Percentiles rank a stretch among this genome's conserved stretches.
phyloP scores from a whole-genome alignment of 352 stramenopile species.

The Pythium inflatum region DNA sequence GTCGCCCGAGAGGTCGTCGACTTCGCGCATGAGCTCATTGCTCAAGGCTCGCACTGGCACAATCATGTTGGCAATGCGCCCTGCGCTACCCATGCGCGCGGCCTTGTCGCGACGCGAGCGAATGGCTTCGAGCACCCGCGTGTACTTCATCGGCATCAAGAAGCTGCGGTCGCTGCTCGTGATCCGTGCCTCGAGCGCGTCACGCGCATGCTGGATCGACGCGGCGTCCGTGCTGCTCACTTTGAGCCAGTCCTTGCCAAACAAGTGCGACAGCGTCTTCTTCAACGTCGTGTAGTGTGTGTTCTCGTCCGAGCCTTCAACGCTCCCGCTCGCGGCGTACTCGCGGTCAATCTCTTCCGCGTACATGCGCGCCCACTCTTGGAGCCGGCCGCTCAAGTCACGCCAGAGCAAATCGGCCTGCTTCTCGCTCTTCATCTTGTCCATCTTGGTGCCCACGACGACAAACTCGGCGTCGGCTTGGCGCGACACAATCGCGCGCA shows the following conservation, averaged over 20 bases:
- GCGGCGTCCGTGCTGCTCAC: conserved; percentile 15
- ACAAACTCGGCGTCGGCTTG: conserved; percentile 14
- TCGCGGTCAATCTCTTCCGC: conserved; percentile 18
- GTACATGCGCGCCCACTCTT: conserved; percentile 17
- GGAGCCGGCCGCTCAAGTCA: conserved; percentile 11
- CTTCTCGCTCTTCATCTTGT: conserved; percentile 20
- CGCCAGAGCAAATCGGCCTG: background rate
- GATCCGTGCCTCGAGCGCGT: conserved; percentile 10
- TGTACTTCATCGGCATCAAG: conserved; percentile 27
- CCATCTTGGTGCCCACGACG: conserved; percentile 15
- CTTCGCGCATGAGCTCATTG: conserved; percentile 12
- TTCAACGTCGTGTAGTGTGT: conserved; percentile 12
- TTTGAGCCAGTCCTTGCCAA: conserved; percentile 18
- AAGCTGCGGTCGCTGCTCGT: conserved; percentile 20
- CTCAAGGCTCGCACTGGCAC: conserved; percentile 10
- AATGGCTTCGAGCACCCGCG: conserved; percentile 2
- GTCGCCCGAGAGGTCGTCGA: conserved; percentile 17
- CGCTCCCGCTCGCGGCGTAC: background rate
- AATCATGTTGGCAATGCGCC: background rate
- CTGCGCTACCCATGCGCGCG: conserved; percentile 4
- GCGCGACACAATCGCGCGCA: conserved; percentile 6
- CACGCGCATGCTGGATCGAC: conserved; percentile 3
- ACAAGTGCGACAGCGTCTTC: conserved; percentile 1
- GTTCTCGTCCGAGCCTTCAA: background rate
- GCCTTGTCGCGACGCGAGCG: conserved; percentile 4